Evolutionary conservation across 441 rosid species (phyloP), one percentile per base, ranked within the genome.

Genomic region (Brassica hybrid): DNA sequence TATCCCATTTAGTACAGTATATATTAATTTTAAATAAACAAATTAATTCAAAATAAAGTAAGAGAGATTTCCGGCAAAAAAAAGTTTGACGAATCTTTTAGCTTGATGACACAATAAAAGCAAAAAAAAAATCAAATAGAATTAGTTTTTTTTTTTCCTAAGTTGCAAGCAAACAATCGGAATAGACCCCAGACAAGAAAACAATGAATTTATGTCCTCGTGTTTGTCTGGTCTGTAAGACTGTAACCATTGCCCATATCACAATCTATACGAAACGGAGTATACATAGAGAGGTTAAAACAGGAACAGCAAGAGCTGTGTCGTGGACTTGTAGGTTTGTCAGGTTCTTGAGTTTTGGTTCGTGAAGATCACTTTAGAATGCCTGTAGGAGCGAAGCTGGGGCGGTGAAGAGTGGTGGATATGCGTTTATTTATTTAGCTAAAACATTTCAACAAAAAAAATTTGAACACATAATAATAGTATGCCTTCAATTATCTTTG

Each of bases 11-110:
- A 23, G 25, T 23, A 23, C 25, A 23, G 25, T 23, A 23, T 23
- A 23, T 23, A 27, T 13, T 45, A n/a, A 13, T 48, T n/a, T 48
- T 32, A 32, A 32, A 32, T 1, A 32, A 9, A 9, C 43, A 11
- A 36, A 48, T 27, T 19, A 61, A 16, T 32, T 69, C 17, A 27
- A 48, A 66, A 16, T 60, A 78, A 78, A 72, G 69, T 17, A 12
- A 21, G 50, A 73, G 73, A 72, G 65, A 73, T 21, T 72, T 72
- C 1, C 64, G 77, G 81, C 81, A 36, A 65, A 67, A 16, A 25
- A 78, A 72, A 78, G 77, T 67, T 78, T 72, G 77, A 78, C 77
- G 65, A 72, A 60, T 67, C 77, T 66, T 72, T 50, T 16, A 16
- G 56, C 25, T 67, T 50, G 69, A 23, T 72, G 81, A 78, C 67